These are phyloP conservation scores for Mikania micrantha DNA, from an alignment of 129 eudicot species.

Conservation along the genomic window DNA sequence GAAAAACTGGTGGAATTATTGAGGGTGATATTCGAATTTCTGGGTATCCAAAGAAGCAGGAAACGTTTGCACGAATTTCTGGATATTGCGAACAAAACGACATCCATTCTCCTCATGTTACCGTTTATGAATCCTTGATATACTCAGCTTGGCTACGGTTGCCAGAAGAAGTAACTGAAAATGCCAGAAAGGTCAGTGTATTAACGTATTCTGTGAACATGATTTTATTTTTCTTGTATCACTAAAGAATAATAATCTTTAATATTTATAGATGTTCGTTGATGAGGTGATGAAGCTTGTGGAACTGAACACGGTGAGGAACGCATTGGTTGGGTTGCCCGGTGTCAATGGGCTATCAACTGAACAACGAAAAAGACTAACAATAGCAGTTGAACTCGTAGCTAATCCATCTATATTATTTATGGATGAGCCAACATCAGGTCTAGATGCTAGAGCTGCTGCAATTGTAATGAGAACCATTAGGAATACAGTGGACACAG, in stretches of 20 bases:
- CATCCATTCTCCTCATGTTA: background rate
- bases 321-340: slow-evolving; percentile 68
- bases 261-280: slow-evolving; percentile 37
- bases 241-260: no score
- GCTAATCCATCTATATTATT: slow-evolving; percentile 87
- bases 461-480: slow-evolving; percentile 96
- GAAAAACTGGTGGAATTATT: slow-evolving; percentile 40
- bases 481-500: slow-evolving; percentile 86
- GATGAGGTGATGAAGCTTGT: slow-evolving; percentile 66
- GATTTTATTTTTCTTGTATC: no score
- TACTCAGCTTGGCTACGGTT: background rate
- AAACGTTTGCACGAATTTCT: background rate
- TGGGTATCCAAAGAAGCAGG: slow-evolving; percentile 1
- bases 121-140: background rate
- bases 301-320: slow-evolving; percentile 51
- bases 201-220: no score
- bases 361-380: slow-evolving; percentile 69
- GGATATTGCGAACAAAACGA: background rate
- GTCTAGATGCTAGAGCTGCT: slow-evolving; percentile 97
- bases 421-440: slow-evolving; percentile 94
- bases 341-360: slow-evolving; percentile 72
- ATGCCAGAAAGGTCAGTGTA: no score
- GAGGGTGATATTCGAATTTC: slow-evolving; percentile 46
- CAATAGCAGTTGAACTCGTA: slow-evolving; percentile 86
- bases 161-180: background rate